phyloP scores from a whole-genome alignment of 2,329 filamentous ascomycete species.

The Pseudogymnoascus sp. region DNA sequence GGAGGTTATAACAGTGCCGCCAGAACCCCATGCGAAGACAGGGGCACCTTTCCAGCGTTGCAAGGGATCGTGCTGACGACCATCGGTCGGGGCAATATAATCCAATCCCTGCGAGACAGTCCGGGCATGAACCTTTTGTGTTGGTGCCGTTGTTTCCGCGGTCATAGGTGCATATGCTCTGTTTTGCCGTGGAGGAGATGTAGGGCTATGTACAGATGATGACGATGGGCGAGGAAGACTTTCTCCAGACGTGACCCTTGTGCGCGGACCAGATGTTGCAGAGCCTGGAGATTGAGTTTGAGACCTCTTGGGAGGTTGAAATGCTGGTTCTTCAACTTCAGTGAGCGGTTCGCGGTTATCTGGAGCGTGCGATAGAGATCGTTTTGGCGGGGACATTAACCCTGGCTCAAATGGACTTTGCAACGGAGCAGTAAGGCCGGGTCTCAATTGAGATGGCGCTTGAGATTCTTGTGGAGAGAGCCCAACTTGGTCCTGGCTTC shows the following conservation, averaged over 20 bases:
- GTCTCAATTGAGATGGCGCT: slow-evolving; percentile 42
- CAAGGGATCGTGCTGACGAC: slow-evolving; percentile 66
- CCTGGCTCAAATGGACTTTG: slow-evolving; percentile 33
- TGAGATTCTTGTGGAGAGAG: slow-evolving; percentile 32
- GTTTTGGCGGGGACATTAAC: slow-evolving; percentile 50
- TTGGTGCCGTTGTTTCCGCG: slow-evolving; percentile 11
- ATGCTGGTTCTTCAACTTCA: slow-evolving; percentile 24
- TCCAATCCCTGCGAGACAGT: slow-evolving; percentile 50
- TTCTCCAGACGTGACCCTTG: not conserved
- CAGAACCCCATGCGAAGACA: slow-evolving; percentile 80
- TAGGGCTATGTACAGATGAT: slow-evolving; percentile 38
- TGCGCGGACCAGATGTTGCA: slow-evolving; percentile 44
- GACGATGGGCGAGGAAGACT: slow-evolving; percentile 35
- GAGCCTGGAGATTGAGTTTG: slow-evolving; percentile 57
- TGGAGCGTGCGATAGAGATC: slow-evolving; percentile 35
- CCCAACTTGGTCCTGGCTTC: not conserved
- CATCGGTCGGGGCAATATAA: slow-evolving; percentile 56
- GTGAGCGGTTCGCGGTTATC: slow-evolving; percentile 15
- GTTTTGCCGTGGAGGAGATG: slow-evolving; percentile 17
- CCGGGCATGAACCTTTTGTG: slow-evolving; percentile 35
- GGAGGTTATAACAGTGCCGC: slow-evolving; percentile 71
- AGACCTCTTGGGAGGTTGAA: slow-evolving; percentile 42
- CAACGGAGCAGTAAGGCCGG: not conserved
- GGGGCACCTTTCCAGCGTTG: slow-evolving; percentile 88
- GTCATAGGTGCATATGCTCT: slow-evolving; percentile 12